Conservation (phyloP, 352 stramenopile species). For the Thalassiosira livingstoniorum region DNA sequence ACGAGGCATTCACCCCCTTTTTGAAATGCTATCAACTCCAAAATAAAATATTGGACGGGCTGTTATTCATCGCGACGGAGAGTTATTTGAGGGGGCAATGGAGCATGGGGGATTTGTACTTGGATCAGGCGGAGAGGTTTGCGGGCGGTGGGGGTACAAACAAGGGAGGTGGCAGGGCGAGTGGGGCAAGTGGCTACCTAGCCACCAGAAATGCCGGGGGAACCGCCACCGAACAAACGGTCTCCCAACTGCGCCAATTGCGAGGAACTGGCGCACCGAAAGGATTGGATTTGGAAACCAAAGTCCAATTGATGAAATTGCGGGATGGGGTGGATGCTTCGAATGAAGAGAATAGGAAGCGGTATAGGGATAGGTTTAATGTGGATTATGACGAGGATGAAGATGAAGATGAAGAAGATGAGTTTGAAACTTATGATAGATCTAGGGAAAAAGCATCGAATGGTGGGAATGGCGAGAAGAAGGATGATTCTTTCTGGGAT, state of each 20-base stretch:
- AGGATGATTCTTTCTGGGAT: conserved; percentile 34
- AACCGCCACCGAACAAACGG: too few relatives aligned
- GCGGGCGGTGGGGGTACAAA: too few relatives aligned
- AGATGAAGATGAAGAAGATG: neutral
- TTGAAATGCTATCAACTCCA: conserved; percentile 73
- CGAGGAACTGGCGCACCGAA: too few relatives aligned
- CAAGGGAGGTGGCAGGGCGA: conserved; percentile 36
- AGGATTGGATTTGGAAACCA: too few relatives aligned
- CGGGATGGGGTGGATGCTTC: too few relatives aligned
- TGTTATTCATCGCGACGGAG: conserved; percentile 73
- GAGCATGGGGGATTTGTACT: conserved; percentile 70
- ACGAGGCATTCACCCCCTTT: conserved; percentile 74
- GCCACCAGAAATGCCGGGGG: too few relatives aligned
- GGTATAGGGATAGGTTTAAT: too few relatives aligned
- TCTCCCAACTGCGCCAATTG: too few relatives aligned
- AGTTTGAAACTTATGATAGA: too few relatives aligned
- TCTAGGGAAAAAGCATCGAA: neutral
- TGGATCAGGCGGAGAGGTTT: conserved; percentile 66
- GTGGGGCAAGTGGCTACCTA: too few relatives aligned
- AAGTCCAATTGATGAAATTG: too few relatives aligned
- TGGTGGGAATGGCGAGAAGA: neutral
- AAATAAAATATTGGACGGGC: conserved; percentile 64
- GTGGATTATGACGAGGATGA: neutral
- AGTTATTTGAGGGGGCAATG: conserved; percentile 65
- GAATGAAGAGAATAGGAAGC: too few relatives aligned